These are phyloP conservation scores for Penicillium sp. DNA, from an alignment of 2,329 filamentous ascomycete genomes.

Conservation along the genomic window DNA sequence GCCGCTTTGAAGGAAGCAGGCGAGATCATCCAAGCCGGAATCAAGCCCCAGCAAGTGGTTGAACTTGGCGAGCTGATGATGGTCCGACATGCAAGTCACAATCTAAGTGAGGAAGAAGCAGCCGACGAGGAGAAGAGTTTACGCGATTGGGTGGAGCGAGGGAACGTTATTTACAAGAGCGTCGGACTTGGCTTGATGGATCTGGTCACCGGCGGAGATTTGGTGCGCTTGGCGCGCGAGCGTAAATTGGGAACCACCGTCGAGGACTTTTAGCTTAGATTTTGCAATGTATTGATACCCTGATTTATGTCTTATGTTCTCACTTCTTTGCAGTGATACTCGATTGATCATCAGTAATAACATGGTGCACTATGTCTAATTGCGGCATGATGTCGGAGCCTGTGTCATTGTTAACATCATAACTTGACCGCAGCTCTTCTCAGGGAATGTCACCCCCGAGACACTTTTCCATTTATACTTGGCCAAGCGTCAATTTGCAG, in stretches of 20 bases:
- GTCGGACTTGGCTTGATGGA: conserved; percentile 67
- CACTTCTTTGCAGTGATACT: neutral
- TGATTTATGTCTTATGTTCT: conserved; percentile 1
- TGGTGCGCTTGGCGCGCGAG: conserved; percentile 54
- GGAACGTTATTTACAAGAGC: conserved; percentile 66
- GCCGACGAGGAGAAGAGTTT: conserved; percentile 43
- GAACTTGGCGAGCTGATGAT: conserved; percentile 79
- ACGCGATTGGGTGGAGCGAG: conserved; percentile 57
- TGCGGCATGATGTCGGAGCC: conserved; percentile 1
- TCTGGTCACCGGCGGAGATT: conserved; percentile 57
- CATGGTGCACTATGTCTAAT: neutral
- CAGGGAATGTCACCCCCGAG: neutral
- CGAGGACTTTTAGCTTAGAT: conserved; percentile 38
- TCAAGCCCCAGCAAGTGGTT: conserved; percentile 70
- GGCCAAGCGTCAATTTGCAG: neutral
- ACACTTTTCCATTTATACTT: neutral
- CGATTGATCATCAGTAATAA: neutral
- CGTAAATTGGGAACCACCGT: conserved; percentile 51
- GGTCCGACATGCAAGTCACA: conserved; percentile 52
- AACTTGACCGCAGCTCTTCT: neutral
- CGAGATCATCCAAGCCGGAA: conserved; percentile 73
- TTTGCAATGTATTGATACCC: conserved; percentile 8
- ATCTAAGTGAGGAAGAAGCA: conserved; percentile 28
- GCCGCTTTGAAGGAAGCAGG: conserved; percentile 78
- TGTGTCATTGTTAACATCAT: conserved; percentile 7